Conservation (phyloP, 768 basidiomycete genomes). For the Phanerochaete sordida region DNA sequence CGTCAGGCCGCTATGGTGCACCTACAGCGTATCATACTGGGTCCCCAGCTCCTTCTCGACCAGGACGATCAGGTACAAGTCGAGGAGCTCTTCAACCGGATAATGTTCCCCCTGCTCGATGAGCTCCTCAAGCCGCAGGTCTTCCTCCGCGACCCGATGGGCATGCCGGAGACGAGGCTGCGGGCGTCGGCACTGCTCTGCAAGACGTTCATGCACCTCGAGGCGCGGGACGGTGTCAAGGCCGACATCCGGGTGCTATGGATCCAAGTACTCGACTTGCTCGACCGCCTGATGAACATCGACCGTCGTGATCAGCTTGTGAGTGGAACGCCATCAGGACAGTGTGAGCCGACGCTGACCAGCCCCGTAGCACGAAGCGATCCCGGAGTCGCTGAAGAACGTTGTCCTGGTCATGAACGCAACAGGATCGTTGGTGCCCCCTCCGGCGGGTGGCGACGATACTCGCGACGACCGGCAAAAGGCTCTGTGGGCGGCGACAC, state of each 20-base stretch:
- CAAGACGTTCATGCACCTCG: constrained; percentile 94
- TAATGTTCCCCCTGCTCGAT: constrained; percentile 89
- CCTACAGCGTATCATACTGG: constrained; percentile 75
- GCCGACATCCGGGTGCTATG: constrained; percentile 74
- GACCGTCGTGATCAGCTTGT: constrained; percentile 88
- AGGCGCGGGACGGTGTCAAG: constrained; percentile 64
- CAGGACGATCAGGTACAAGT: constrained; percentile 59
- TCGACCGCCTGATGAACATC: constrained; percentile 85
- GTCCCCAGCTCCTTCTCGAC: constrained; percentile 63
- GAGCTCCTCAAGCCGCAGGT: constrained; percentile 86
- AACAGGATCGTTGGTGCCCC: constrained; percentile 76
- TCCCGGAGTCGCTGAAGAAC: constrained; percentile 96
- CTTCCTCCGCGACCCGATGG: constrained; percentile 72
- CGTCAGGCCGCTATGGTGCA: constrained; percentile 47
- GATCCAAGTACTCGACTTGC: constrained; percentile 84
- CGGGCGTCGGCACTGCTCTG: constrained; percentile 87
- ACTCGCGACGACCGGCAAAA: constrained; percentile 60
- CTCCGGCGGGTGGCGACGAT: constrained; percentile 34
- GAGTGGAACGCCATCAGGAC: constrained; percentile 26
- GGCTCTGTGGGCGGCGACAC: constrained; percentile 81
- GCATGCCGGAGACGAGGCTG: constrained; percentile 88
- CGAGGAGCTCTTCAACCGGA: constrained; percentile 82
- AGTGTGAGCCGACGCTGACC: not conserved
- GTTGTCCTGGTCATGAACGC: constrained; percentile 96
- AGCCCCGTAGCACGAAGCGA: constrained; percentile 75